Base-by-base conservation (phyloP, 768 basidiomycete species). In the Pleurotus sapidus region DNA sequence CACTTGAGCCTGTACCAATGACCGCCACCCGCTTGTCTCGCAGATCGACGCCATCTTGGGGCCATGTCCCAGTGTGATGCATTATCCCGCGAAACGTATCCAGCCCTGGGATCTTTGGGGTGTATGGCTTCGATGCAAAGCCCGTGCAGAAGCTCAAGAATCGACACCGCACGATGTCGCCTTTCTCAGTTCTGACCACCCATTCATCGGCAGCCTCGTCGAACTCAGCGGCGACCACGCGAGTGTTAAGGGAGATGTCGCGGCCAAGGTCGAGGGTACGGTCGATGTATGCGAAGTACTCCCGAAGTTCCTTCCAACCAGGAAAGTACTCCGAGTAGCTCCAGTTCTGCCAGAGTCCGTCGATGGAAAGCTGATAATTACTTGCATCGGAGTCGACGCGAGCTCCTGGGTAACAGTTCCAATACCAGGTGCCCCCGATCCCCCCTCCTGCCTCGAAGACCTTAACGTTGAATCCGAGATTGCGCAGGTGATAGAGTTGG, bases 41-140 rank as follows among this genome's bases (percentile, higher is more conserved):
- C 5, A 66, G 53, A 15, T 67, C 64, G 1, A 65, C 18, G 25
- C 61, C 63, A 1, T 48, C 59, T 46, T 65, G 57, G 3, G 66
- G 67, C 68, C 68, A 68, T 14, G 38, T 40, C 1, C 60, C 58
- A 11, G 63, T 68, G 59, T 70, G 68, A 40, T 66, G 56, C 23
- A 60, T 51, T 11, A 51, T 54, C 0, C 68, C 68, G 53, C 63
- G 55, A 57, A 70, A 70, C 12, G 59, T 64, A 23, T 57, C 55
- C 12, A 69, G 62, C 6, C 67, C 65, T 20, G 47, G 57, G 55
- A 61, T 48, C 5, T 60, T 34, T 9, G 68, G 68, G 15, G 59
- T 60, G 37, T 67, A 54, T 3, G 60, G 57, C 17, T 57, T 61
- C 1, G 57, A 55, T 8, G 47, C 60, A 34, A 55, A 63, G n/a